Evolutionary conservation across 192 early-diverging fungal species (phyloP), one percentile per base, ranked within the genome.

Genomic region (Mortierella alpina): DNA sequence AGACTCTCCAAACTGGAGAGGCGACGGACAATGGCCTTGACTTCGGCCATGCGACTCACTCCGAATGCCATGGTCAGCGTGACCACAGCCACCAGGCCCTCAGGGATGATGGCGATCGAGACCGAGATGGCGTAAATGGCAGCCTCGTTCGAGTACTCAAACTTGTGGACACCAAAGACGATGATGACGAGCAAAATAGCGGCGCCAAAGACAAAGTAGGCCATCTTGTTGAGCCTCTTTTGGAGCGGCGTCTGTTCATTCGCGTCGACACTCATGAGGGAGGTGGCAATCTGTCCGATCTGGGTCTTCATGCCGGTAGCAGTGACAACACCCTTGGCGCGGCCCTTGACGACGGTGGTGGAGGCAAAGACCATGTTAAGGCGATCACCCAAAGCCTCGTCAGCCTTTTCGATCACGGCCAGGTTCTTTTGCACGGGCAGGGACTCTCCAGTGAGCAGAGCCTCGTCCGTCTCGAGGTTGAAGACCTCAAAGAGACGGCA

Each of bases 41-140:
- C 86, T 60, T 88, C 87, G 23, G 97, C 94, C 95, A 98, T 94
- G 14, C 92, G 69, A 31, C 84, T 82, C 23, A 98, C 97, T 75
- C 96, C 96, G 63, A 97, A 84, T 11, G 95, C 95, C 92, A 96
- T 96, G 55, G 96, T 96, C 63, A 98, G 84, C 2, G 97, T 98
- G 11, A 80, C 96, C 23, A 98, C 96, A 31, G 96, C 96, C 53
- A 98, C 91, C 14, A 97, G 88, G 66, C 96, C 97, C 79, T 97
- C 96, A 49, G 97, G 97, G 75, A 98, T 96, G 45, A 97, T 93
- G 12, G 95, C 93, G 72, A 98, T 96, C 13, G 93, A 94, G 51
- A 97, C 86, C 45, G 92, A 91, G 49, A 98, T 91, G 23, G 94
- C 97, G 70, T 93, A 93, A 20, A 93, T 77, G 7, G 88, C 85